These are phyloP conservation scores for Lasiodiplodia citricola DNA, from an alignment of 2,329 filamentous ascomycete genomes.

Conservation along the genomic window DNA sequence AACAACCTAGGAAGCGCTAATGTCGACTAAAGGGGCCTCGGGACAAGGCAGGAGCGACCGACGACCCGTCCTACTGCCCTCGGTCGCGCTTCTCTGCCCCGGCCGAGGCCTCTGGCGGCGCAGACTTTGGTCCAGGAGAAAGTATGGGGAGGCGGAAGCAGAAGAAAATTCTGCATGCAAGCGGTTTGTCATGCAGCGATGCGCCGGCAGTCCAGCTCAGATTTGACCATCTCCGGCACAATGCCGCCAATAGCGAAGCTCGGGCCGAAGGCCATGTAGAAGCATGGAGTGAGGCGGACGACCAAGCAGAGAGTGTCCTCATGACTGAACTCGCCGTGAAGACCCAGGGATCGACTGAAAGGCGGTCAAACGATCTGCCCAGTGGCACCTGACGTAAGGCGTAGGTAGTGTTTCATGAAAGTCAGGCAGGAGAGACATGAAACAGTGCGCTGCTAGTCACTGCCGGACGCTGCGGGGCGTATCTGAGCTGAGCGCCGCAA, in stretches of 20 bases:
- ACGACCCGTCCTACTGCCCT: neutral
- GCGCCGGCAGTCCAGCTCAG: slow-evolving; percentile 5
- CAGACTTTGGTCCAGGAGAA: neutral
- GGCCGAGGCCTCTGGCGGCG: neutral
- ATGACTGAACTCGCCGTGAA: slow-evolving; percentile 12
- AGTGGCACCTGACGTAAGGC: neutral
- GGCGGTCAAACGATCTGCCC: slow-evolving; percentile 17
- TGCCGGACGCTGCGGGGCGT: neutral
- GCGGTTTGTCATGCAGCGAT: slow-evolving; percentile 7
- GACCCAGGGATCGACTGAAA: slow-evolving; percentile 13
- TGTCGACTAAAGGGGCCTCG: slow-evolving; percentile 13
- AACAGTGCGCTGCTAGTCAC: slow-evolving; percentile 4
- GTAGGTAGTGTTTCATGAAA: slow-evolving; percentile 2
- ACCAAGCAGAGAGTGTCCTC: slow-evolving; percentile 4
- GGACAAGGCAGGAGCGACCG: slow-evolving; percentile 6
- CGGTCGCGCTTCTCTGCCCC: neutral
- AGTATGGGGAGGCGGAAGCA: slow-evolving; percentile 9
- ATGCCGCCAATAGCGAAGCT: neutral
- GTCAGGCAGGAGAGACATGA: neutral
- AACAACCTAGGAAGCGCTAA: neutral
- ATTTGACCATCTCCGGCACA: neutral
- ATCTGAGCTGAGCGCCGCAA: neutral
- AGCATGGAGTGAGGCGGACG: slow-evolving; percentile 10
- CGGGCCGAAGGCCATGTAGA: slow-evolving; percentile 8
- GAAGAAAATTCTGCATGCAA: slow-evolving; percentile 5